These are phyloP conservation scores for Gomphus sp. DNA, from an alignment of 1,284 basidiomycete species.

Conservation along the genomic window DNA sequence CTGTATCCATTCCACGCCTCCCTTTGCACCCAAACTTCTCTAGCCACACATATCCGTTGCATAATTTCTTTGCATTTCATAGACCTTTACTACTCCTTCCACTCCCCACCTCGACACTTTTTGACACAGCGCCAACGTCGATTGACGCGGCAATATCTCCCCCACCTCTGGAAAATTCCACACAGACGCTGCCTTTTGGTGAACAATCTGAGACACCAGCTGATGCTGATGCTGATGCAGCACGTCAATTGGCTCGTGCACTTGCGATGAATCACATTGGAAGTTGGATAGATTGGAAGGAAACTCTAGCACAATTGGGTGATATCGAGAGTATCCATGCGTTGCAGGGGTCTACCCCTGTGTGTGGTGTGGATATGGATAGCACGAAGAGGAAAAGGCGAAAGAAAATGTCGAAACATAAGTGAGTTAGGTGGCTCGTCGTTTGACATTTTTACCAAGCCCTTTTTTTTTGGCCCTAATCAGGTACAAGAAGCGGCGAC, in stretches of 20 bases:
- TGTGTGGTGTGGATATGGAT: constrained; percentile 53
- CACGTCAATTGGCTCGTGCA: constrained; percentile 60
- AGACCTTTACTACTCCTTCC: constrained; percentile 60
- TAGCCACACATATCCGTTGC: constrained; percentile 59
- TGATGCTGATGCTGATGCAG: constrained; percentile 68
- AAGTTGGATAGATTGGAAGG: constrained; percentile 54
- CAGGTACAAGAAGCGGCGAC: constrained; percentile 37
- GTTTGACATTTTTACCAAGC: neutral
- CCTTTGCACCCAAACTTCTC: constrained; percentile 43
- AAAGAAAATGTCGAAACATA: constrained; percentile 90
- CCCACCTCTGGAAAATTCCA: constrained; percentile 19
- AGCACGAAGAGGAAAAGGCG: constrained; percentile 73
- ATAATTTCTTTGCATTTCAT: constrained; percentile 72
- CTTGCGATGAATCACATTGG: constrained; percentile 56
- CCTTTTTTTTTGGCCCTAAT: neutral
- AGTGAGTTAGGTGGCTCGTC: constrained; percentile 40
- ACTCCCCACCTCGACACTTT: constrained; percentile 44
- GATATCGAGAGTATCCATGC: constrained; percentile 2
- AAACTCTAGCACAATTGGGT: constrained; percentile 50
- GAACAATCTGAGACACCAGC: constrained; percentile 43
- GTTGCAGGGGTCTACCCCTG: constrained; percentile 29
- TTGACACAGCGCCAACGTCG: constrained; percentile 32
- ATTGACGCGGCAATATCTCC: constrained; percentile 15
- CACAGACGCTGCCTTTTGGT: constrained; percentile 2
- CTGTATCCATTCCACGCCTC: constrained; percentile 16